Evolutionary conservation across 1,284 basidiomycete species (phyloP).

Genomic region (Marasmius fiardii): DNA sequence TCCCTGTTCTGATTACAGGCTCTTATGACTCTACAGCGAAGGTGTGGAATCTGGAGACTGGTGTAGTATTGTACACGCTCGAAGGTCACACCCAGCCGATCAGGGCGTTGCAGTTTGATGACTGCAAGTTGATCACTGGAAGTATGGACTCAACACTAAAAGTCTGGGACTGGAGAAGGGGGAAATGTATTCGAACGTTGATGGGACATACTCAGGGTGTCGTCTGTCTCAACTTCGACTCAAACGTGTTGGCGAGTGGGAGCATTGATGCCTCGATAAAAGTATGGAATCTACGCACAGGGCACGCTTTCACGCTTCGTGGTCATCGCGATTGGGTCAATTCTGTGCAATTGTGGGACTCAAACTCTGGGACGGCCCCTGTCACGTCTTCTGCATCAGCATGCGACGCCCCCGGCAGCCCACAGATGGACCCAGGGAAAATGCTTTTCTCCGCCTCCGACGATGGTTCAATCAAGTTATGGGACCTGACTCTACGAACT

Average conservation of each 20-base stretch:
- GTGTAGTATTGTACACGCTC: constrained; percentile 79
- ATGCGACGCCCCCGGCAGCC: constrained; percentile 34
- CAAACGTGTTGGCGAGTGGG: constrained; percentile 88
- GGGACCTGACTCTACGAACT: constrained; percentile 83
- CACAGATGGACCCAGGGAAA: constrained; percentile 75
- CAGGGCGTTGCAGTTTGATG: constrained; percentile 93
- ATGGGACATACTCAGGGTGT: constrained; percentile 93
- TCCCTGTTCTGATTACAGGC: constrained; percentile 95
- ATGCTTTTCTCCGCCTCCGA: constrained; percentile 98
- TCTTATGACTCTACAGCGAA: constrained; percentile 95
- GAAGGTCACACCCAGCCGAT: constrained; percentile 91
- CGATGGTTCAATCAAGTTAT: constrained; percentile 90
- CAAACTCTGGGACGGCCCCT: constrained; percentile 41
- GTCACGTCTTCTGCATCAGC: constrained; percentile 32
- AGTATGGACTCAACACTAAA: constrained; percentile 96
- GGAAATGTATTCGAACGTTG: constrained; percentile 84
- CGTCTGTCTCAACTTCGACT: constrained; percentile 90
- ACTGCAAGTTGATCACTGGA: constrained; percentile 93
- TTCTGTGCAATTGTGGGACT: constrained; percentile 91
- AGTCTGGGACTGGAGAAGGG: constrained; percentile 98
- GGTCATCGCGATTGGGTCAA: constrained; percentile 99
- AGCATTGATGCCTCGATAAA: constrained; percentile 89
- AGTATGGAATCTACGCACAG: constrained; percentile 93
- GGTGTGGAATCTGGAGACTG: constrained; percentile 97
- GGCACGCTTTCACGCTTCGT: constrained; percentile 88